phyloP scores from a whole-genome alignment of 2,329 filamentous ascomycete genomes.

The Erysiphe neolycopersici region DNA sequence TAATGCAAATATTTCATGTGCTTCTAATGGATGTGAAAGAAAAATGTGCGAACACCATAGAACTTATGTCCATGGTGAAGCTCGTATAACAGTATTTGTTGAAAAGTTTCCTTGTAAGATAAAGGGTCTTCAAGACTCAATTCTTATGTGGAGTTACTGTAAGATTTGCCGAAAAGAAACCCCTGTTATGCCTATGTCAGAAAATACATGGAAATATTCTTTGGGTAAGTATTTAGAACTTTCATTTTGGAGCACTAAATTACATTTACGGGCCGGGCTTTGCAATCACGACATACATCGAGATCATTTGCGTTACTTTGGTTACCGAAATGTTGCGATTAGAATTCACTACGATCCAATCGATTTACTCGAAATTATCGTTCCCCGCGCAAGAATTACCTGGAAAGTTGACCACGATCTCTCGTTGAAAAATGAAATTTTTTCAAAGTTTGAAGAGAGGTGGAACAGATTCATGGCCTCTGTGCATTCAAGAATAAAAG shows the following conservation, averaged over 20 bases:
- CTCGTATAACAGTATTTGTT: constrained; percentile 74
- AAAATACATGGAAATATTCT: constrained; percentile 90
- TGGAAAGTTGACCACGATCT: constrained; percentile 97
- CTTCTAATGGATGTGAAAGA: constrained; percentile 60
- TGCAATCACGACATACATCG: constrained; percentile 83
- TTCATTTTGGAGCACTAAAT: constrained; percentile 75
- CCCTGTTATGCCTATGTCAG: constrained; percentile 70
- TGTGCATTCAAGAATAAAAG: constrained; percentile 56
- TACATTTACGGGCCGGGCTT: constrained; percentile 45
- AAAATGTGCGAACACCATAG: constrained; percentile 82
- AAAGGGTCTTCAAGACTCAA: constrained; percentile 40
- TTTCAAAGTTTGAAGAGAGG: constrained; percentile 50
- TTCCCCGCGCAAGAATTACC: constrained; percentile 67
- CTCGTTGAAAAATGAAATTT: constrained; percentile 78
- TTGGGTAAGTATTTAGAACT: constrained; percentile 97
- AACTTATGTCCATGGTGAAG: constrained; percentile 91
- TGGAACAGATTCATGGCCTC: constrained; percentile 72
- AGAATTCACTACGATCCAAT: constrained; percentile 83
- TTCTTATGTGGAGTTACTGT: constrained; percentile 96
- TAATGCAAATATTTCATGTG: constrained; percentile 49
- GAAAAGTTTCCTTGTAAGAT: constrained; percentile 45
- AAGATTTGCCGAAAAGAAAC: constrained; percentile 80
- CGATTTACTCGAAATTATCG: constrained; percentile 78
- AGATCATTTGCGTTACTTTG: constrained; percentile 83
- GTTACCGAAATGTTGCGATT: constrained; percentile 59